Evolutionary conservation across 345 rosid genomes (phyloP).

Genomic region (Lenwebbia sp.): DNA sequence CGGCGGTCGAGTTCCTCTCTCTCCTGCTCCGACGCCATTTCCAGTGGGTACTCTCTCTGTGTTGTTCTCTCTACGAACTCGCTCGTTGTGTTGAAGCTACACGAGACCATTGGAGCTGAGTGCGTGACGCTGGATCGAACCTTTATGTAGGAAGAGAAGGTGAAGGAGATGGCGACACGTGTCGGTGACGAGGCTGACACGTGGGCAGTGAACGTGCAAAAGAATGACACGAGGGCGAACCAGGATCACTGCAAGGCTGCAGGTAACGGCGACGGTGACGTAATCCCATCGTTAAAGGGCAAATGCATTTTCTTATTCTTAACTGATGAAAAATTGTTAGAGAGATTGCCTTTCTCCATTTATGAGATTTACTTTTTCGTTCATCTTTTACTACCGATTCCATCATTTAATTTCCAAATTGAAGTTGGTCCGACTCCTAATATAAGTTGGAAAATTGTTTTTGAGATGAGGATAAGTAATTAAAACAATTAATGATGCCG

Average conservation of each 20-base stretch:
- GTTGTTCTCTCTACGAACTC: not conserved
- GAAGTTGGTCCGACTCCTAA: too few species aligned
- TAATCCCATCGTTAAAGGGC: too few species aligned
- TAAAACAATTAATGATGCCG: too few species aligned
- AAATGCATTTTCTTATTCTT: too few species aligned
- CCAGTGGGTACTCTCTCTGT: not conserved
- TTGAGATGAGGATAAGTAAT: too few species aligned
- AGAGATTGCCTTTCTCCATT: too few species aligned
- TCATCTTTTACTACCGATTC: too few species aligned
- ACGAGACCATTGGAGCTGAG: not conserved
- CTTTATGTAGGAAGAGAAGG: not conserved
- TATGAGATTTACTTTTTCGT: too few species aligned
- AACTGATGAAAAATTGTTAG: too few species aligned
- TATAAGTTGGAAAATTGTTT: too few species aligned
- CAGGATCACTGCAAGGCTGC: not conserved
- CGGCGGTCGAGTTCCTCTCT: slow-evolving; percentile 51
- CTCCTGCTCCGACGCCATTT: slow-evolving; percentile 41
- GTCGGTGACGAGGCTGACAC: not conserved
- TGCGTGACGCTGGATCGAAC: not conserved
- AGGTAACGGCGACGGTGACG: not conserved
- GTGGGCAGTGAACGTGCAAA: not conserved
- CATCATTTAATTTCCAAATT: too few species aligned
- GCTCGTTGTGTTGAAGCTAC: not conserved
- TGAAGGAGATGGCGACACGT: not conserved
- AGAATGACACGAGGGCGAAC: not conserved